A percentile compares a stretch with the other conserved stretches of the same genome.
These are phyloP conservation scores for Solanum sejunctum DNA, from an alignment of 257 asterid genomes.

Conservation along the genomic window DNA sequence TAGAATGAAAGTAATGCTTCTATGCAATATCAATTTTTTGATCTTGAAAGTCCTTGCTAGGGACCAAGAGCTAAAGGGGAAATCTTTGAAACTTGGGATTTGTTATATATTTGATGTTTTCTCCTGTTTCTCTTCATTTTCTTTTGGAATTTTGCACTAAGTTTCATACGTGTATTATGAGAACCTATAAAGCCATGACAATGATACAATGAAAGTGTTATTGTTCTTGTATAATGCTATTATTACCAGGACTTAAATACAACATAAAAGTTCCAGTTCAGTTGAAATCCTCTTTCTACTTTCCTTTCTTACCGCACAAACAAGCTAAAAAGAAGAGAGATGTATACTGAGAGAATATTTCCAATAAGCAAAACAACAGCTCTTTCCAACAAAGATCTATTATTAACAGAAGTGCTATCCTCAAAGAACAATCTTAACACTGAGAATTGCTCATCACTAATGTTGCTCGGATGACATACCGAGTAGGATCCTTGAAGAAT, in stretches of 20 bases:
- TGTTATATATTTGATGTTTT: background rate
- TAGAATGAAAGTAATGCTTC: slow-evolving; percentile 24
- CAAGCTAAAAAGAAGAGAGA: background rate
- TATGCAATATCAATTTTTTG: background rate
- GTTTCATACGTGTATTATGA: background rate
- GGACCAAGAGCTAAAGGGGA: background rate
- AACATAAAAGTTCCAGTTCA: background rate
- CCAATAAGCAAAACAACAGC: background rate
- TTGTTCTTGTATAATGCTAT: background rate
- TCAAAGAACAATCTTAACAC: background rate
- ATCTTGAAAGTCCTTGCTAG: background rate
- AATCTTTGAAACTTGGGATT: background rate
- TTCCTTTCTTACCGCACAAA: background rate
- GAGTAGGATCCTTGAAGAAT: background rate
- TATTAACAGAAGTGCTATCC: background rate
- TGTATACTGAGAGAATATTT: background rate
- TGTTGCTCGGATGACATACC: background rate
- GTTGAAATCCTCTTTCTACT: background rate
- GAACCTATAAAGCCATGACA: background rate
- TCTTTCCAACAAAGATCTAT: background rate
- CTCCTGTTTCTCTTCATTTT: background rate
- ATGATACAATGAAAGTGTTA: background rate
- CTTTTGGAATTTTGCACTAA: background rate
- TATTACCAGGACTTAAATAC: background rate
- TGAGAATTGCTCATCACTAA: background rate